Evolutionary conservation across 2,329 filamentous ascomycete genomes (phyloP), one percentile per base, ranked within the genome.

Genomic region (Fusarium agapanthi): DNA sequence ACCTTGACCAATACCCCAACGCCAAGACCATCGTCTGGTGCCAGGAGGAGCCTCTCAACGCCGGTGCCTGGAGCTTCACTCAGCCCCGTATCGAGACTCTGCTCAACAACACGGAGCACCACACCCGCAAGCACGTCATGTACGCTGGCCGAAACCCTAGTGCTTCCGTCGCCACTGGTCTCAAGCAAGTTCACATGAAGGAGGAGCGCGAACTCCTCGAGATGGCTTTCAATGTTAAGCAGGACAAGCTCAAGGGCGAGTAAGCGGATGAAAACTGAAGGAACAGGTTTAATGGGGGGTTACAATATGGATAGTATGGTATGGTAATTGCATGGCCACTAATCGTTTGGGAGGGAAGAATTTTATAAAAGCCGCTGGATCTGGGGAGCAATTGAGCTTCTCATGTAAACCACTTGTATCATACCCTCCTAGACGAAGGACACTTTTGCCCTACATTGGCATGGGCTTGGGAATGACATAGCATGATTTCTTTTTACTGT

Each of bases 1-100:
- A 98, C 87, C 89, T 99, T 61, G 95, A 99, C 87, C 90, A 87
- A 83, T 99, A 99, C 87, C 94, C 95, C 81, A 99, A 99, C 83
- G 95, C 95, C 77, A 94, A 98, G 89, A 95, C 95, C 73, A 95
- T 99, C 75, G 95, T 99, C 72, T 99, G 95, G 95, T 92, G 90
- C 76, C 96, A 99, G 85, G 96, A 99, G 83, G 96, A 99, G 87
- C 96, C 96, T 37, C 90, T 99, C 67, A 99, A 99, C 82, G 96
- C 96, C 14, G 96, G 96, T 83, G 94, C 94, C 51, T 99, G 96
- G 96, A 95, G 91, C 81, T 98, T 96, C 85, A 93, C 92, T n/a
- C 96, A 99, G 86, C 96, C 96, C 37, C 92, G 96, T 80, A 95
- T 99, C 73, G 96, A 99, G 90, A 99, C 95, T 14, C 86, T 99